Evolutionary conservation across 1,139 yeast species (phyloP).

Genomic region (Arxiozyma telluris): DNA sequence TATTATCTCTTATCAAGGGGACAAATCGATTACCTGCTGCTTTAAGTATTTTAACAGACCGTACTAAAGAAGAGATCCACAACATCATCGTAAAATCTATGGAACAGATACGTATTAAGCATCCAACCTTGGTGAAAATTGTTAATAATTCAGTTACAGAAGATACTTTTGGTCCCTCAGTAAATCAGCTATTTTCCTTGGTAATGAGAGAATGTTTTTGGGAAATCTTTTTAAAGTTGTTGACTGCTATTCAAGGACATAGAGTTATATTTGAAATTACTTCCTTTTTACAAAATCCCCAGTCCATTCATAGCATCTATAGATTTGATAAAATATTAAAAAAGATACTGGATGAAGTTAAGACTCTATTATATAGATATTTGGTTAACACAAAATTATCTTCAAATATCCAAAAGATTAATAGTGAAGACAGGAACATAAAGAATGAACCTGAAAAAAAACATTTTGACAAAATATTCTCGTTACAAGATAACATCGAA

Average conservation of each 20-base stretch:
- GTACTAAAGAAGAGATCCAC: conserved; percentile 41
- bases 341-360: conserved; percentile 49
- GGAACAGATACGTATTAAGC: conserved; percentile 53
- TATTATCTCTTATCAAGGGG: conserved; percentile 51
- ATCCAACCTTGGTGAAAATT: conserved; percentile 35
- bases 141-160: conserved; percentile 15
- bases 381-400: conserved; percentile 12
- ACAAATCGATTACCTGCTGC: conserved; percentile 58
- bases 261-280: conserved; percentile 54
- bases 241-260: conserved; percentile 63
- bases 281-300: conserved; percentile 25
- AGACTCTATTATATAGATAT: conserved; percentile 33
- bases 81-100: conserved; percentile 52
- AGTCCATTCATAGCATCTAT: conserved; percentile 27
- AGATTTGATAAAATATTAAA: conserved; percentile 52
- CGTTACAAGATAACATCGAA: conserved; percentile 27
- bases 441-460: conserved; percentile 8
- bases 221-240: conserved; percentile 51
- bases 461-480: conserved; percentile 33
- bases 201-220: conserved; percentile 65
- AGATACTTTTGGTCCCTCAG: conserved; percentile 30
- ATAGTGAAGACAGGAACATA: background rate
- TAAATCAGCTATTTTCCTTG: conserved; percentile 43
- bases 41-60: conserved; percentile 44
- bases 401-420: background rate